Evolutionary conservation across 2,329 filamentous ascomycete genomes (phyloP), one percentile per base, ranked within the genome.

Genomic region (Neonectria punicea): DNA sequence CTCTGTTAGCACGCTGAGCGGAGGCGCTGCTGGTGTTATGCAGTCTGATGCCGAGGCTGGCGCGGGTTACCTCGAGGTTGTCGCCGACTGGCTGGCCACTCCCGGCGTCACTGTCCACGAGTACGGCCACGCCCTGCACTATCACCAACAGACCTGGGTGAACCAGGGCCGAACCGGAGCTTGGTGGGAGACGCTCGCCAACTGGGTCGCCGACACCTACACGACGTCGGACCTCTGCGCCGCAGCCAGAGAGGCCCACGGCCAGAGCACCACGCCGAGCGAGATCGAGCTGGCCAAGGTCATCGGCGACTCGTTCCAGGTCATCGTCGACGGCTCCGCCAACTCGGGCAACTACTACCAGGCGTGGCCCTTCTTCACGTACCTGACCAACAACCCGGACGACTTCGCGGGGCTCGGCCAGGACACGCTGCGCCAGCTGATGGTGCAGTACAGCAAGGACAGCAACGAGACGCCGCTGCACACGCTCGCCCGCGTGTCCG

Each of bases 391-490:
- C 67, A 86, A 86, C 72, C 84, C 79, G 0, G 84, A 85, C 68
- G 72, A 78, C 25, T 81, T 80, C 58, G 66, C 71, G 36, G 82
- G 78, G 32, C 68, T 85, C 2, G 82, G 83, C 11, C 75, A 75
- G 49, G 78, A 79, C 14, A 79, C 80, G 36, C 73, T 85, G 36
- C 79, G 77, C 22, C 78, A 83, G 46, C 70, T 85, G 20, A 82
- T 83, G 72, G 68, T 78, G 2, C 77, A 81, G 67, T 85, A 85
- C 67, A 74, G 77, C 53, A 69, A 72, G 20, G 74, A 78, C 51
- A 84, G 82, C 73, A 82, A 85, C 68, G 83, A 86, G 70, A 85
- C 83, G 0, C 84, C 84, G 1, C 77, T 86, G 20, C 83, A 85
- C 58, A 77, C 80, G 2, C 76, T 86, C 2, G 75, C 80, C 18